Conservation (phyloP, 192 early-diverging fungal genomes). For the Paraglomus brasilianum region DNA sequence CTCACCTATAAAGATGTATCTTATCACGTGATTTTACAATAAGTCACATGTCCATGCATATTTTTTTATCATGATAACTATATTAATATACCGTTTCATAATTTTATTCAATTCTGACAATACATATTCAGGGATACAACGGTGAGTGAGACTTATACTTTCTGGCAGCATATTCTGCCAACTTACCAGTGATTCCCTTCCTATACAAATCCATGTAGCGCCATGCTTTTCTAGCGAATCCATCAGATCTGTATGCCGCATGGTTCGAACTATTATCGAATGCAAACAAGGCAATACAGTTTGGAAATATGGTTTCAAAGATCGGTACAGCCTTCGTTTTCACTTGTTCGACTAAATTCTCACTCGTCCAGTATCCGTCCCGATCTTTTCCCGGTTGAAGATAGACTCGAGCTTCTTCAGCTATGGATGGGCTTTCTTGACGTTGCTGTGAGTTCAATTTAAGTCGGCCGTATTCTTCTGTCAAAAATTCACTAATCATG, state of each 20-base stretch:
- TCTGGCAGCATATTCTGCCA: slow-evolving; percentile 31
- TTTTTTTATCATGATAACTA: no score
- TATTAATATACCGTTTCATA: neutral
- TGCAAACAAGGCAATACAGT: slow-evolving; percentile 18
- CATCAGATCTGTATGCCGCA: slow-evolving; percentile 9
- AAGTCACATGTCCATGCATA: no score
- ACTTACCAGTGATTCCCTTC: slow-evolving; percentile 20
- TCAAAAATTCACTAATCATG: slow-evolving; percentile 12
- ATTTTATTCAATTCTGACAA: no score
- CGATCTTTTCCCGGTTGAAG: neutral
- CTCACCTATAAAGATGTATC: no score
- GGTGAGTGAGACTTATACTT: slow-evolving; percentile 26
- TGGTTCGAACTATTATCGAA: slow-evolving; percentile 30
- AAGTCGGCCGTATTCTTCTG: neutral
- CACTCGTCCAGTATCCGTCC: neutral
- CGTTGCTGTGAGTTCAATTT: neutral
- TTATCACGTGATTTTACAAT: no score
- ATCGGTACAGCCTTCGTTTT: slow-evolving; percentile 22
- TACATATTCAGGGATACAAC: slow-evolving; percentile 17
- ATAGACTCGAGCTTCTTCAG: slow-evolving; percentile 1
- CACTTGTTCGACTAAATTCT: slow-evolving; percentile 13
- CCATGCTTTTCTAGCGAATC: slow-evolving; percentile 20
- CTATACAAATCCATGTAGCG: slow-evolving; percentile 33
- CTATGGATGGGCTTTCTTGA: no score
- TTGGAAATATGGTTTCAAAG: slow-evolving; percentile 22